Evolutionary conservation across 2,329 filamentous ascomycete species (phyloP).

Genomic region (Aspergillus terreus): DNA sequence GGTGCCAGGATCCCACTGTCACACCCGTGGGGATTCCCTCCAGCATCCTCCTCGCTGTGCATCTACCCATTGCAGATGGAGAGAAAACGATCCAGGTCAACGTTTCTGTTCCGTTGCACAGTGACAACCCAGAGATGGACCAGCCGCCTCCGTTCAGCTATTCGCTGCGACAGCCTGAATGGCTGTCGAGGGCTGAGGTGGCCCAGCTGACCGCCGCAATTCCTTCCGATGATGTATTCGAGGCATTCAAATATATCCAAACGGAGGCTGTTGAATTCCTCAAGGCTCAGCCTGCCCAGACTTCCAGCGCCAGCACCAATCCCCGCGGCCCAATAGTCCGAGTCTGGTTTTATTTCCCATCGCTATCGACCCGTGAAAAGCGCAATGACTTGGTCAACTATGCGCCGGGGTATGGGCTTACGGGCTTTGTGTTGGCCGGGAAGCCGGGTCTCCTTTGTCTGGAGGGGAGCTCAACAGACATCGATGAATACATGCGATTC

Average conservation of each 20-base stretch:
- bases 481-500: slow-evolving; percentile 60
- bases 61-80: slow-evolving; percentile 21
- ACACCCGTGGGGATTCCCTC: slow-evolving; percentile 15
- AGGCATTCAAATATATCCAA: slow-evolving; percentile 45
- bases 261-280: slow-evolving; percentile 33
- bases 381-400: slow-evolving; percentile 55
- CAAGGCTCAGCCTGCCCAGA: slow-evolving; percentile 11
- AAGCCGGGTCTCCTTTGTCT: slow-evolving; percentile 50
- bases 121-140: slow-evolving; percentile 11
- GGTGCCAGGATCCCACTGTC: slow-evolving; percentile 20
- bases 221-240: slow-evolving; percentile 44
- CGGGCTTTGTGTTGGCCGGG: slow-evolving; percentile 58
- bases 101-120: slow-evolving; percentile 24
- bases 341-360: slow-evolving; percentile 63
- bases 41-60: slow-evolving; percentile 21
- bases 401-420: slow-evolving; percentile 51
- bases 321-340: slow-evolving; percentile 38
- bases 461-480: slow-evolving; percentile 37
- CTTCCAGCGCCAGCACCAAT: not conserved
- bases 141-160: slow-evolving; percentile 23
- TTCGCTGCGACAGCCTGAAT: slow-evolving; percentile 47
- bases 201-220: slow-evolving; percentile 38
- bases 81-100: slow-evolving; percentile 26
- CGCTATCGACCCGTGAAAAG: slow-evolving; percentile 57
- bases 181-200: slow-evolving; percentile 51